Evolutionary conservation across 1,284 basidiomycete species (phyloP), one percentile per base, ranked within the genome.

Genomic region (Macrocystidia cucumis): DNA sequence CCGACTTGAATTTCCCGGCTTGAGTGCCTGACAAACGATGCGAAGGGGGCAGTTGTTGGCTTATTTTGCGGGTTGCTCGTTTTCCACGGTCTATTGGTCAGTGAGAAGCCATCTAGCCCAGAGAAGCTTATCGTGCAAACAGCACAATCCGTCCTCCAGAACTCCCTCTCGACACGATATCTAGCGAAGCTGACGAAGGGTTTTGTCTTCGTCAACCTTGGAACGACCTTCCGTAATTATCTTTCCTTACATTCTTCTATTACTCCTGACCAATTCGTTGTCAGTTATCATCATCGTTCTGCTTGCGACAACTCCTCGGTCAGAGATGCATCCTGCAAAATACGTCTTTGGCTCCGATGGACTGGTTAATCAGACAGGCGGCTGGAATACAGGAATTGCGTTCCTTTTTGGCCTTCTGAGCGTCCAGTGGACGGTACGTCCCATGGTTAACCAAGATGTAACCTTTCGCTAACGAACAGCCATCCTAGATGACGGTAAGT

Each of bases 141-240:
- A 28, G 21, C 36, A 29, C 9, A 39, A 22, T 9, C 34, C 16
- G 24, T 35, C 24, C 20, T 16, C 14, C 33, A 78, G 73, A 95
- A 92, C 61, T 90, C 86, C 20, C 61, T 95, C 34, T 79, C 76
- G 4, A 96, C 91, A 3, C 74, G 77, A 26, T 69, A 82, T 40
- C 77, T 97, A 1, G 89, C 91, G 0, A 67, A 68, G 20, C 62
- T 95, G 44, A 87, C 91, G 1, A 72, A 71, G 35, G 73, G 73
- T 22, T 96, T 92, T 51, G 85, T 96, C 9, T 92, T 95, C 53
- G 66, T 92, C 51, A 92, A 93, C 55, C 62, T 93, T 35, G 89
- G 86, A 27, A 67, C 74, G n/a, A 81, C 79, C 3, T 61, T 73
- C 42, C 47, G 76, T 38, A 30, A 30, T 16, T 54, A 42, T 16